phyloP scores from a whole-genome alignment of 176 grass and related monocot species.

The Phragmites australis region DNA sequence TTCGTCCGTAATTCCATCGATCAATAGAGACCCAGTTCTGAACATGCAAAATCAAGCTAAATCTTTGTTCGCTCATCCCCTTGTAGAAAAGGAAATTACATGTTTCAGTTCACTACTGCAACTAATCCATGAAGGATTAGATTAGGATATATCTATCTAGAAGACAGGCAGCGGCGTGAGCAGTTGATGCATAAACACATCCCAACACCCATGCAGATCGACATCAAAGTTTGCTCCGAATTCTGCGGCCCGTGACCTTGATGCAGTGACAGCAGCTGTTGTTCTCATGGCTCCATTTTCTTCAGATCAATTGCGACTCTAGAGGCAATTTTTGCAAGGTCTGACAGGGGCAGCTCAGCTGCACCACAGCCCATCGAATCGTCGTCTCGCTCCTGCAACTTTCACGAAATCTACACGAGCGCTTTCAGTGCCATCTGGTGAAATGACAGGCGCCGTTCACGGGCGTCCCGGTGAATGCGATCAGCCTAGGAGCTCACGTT shows the following conservation, averaged over 20 bases:
- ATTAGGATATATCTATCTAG: neutral
- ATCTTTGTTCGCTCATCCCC: no score
- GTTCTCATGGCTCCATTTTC: neutral
- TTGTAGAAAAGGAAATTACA: no score
- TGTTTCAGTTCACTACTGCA: no score
- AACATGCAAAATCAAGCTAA: no score
- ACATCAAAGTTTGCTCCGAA: neutral
- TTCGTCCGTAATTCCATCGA: no score
- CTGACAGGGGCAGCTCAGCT: neutral
- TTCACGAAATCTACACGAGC: neutral
- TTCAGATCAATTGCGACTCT: neutral
- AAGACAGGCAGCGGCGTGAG: conserved; percentile 2
- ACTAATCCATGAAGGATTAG: no score
- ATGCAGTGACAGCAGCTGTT: conserved; percentile 7
- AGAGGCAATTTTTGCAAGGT: neutral
- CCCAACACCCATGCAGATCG: neutral
- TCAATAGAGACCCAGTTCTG: no score
- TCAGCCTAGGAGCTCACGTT: neutral
- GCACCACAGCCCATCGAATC: neutral
- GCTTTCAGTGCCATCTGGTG: neutral
- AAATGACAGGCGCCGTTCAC: neutral
- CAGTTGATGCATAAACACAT: neutral
- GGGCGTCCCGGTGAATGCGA: no score
- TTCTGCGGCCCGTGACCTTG: neutral
- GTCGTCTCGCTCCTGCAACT: neutral